phyloP scores from a whole-genome alignment of 345 rosid species.

The Pugionium cornutum region DNA sequence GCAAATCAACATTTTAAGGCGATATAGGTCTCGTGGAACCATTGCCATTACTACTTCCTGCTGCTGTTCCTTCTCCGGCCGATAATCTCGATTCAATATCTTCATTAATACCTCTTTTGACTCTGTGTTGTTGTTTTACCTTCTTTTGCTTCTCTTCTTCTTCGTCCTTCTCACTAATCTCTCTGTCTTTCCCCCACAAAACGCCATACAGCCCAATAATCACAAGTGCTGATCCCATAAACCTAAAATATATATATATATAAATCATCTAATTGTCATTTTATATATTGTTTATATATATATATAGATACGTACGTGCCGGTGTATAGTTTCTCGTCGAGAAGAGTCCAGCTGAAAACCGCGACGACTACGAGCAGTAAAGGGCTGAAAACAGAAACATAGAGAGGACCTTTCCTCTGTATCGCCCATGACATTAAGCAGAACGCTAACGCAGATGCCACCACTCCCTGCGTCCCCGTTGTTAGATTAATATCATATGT shows the following conservation, averaged over 20 bases:
- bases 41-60: constrained; percentile 10
- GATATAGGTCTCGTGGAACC: constrained; percentile 25
- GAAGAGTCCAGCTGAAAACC: constrained; percentile 74
- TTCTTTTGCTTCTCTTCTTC: constrained; percentile 18
- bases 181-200: constrained; percentile 87
- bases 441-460: constrained; percentile 71
- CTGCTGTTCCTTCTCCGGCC: background rate
- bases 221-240: constrained; percentile 69
- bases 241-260: constrained; percentile 37
- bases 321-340: constrained; percentile 69
- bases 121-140: constrained; percentile 11
- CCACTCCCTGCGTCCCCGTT: constrained; percentile 56
- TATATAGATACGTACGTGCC: constrained; percentile 64
- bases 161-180: constrained; percentile 36
- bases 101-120: constrained; percentile 25
- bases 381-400: constrained; percentile 87
- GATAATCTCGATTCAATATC: constrained; percentile 39
- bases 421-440: constrained; percentile 71
- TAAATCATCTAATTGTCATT: background rate
- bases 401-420: constrained; percentile 77
- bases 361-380: constrained; percentile 71
- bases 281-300: background rate
- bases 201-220: constrained; percentile 73
- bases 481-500: background rate
- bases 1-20: constrained; percentile 14